Percentiles rank a stretch among this genome's conserved stretches.
These are phyloP conservation scores for Wickerhamomyces sp. DNA, from an alignment of 1,139 yeast species.

Conservation along the genomic window DNA sequence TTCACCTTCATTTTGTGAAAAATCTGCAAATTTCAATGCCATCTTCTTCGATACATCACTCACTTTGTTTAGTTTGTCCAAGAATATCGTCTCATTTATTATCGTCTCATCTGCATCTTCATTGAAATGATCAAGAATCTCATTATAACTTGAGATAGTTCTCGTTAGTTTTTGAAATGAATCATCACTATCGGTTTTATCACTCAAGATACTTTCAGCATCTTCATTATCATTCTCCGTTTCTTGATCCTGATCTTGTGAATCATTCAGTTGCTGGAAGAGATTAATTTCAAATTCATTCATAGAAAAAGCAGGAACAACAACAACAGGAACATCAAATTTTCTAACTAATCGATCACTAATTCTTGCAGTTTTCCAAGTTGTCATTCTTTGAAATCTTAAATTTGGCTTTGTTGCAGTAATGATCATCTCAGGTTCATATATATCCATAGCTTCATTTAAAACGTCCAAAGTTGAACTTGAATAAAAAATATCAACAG, in stretches of 20 bases:
- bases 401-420: constrained; percentile 56
- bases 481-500: constrained; percentile 44
- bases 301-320: constrained; percentile 66
- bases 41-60: constrained; percentile 15
- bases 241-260: not conserved
- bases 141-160: constrained; percentile 8
- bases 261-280: constrained; percentile 7
- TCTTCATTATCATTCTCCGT: not conserved
- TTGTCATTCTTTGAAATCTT: constrained; percentile 45
- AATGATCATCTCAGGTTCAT: constrained; percentile 62
- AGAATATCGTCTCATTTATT: constrained; percentile 2
- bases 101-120: constrained; percentile 5
- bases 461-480: constrained; percentile 32
- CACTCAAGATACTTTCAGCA: not conserved
- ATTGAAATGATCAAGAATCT: constrained; percentile 4
- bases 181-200: constrained; percentile 3
- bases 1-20: constrained; percentile 10
- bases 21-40: constrained; percentile 11
- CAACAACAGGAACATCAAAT: constrained; percentile 64
- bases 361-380: constrained; percentile 59
- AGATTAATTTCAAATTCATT: constrained; percentile 43
- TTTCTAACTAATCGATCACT: constrained; percentile 60
- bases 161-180: constrained; percentile 7
- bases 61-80: constrained; percentile 14
- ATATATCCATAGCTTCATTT: constrained; percentile 56